phyloP scores from a whole-genome alignment of 2,329 filamentous ascomycete genomes.

The Alternaria sp. region DNA sequence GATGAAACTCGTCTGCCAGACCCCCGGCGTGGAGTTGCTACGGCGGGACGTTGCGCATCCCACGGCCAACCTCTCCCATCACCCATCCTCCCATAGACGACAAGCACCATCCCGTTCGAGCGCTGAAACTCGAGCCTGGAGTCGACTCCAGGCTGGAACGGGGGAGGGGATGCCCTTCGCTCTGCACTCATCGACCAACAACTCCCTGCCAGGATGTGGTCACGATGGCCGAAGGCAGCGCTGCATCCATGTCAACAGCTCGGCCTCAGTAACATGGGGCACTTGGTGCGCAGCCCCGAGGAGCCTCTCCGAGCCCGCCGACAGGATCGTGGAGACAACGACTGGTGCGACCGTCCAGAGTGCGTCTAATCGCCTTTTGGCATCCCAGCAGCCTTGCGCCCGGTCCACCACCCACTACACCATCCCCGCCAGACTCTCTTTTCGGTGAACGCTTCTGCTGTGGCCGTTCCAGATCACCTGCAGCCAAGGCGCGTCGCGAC shows the following conservation, averaged over 20 bases:
- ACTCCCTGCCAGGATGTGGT: conserved; percentile 28
- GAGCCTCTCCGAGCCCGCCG: conserved; percentile 33
- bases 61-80: conserved; percentile 23
- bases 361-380: conserved; percentile 41
- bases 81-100: conserved; percentile 32
- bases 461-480: conserved; percentile 53
- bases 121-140: conserved; percentile 41
- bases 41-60: conserved; percentile 24
- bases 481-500: conserved; percentile 53
- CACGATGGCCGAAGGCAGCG: conserved; percentile 25
- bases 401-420: conserved; percentile 44
- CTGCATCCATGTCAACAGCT: conserved; percentile 31
- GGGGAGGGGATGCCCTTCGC: conserved; percentile 23
- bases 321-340: conserved; percentile 25
- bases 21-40: conserved; percentile 24
- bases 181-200: conserved; percentile 28
- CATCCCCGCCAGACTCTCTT: conserved; percentile 43
- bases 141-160: conserved; percentile 38
- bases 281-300: conserved; percentile 37
- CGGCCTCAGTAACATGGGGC: conserved; percentile 46
- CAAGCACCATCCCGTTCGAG: conserved; percentile 36
- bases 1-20: conserved; percentile 17
- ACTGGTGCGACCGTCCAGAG: conserved; percentile 37
- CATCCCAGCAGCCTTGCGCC: conserved; percentile 47
- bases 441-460: conserved; percentile 52